Base-by-base conservation (phyloP, 2,329 filamentous ascomycete species). In the Colletotrichum sublineola region DNA sequence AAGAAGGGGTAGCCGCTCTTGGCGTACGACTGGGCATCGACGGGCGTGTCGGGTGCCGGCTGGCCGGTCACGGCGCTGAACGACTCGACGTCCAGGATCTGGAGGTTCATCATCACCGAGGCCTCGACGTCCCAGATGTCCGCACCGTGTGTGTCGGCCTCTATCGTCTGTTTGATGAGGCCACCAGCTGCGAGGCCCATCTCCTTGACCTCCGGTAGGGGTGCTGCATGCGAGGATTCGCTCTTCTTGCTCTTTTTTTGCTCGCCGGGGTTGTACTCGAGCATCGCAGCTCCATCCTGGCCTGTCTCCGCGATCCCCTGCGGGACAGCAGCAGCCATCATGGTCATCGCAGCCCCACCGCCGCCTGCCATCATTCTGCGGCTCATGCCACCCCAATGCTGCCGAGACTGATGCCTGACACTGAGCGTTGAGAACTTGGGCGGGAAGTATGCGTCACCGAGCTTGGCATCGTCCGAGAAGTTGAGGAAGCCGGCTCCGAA, bases 121-220 rank as follows among this genome's bases (percentile, higher is more conserved):
- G 74, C 75, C 1, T 75, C 71, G 0, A 63, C 46, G 57, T 84
- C 77, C 82, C 81, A 85, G 2, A 65, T 69, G 1, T 74, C 62
- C 48, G 75, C 72, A 1, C 55, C 50, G 8, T 78, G 31, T 2
- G 65, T 58, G 68, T 85, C 83, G 12, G 66, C 33, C 0, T 76
- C 20, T 63, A 85, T 83, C 11, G 75, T 75, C 73, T 86, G 83
- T 14, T 79, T 79, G 68, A 85, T 84, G 33, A 79, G 76, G 0
- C 84, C 84, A 5, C 83, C 83, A 11, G 81, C 79, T 3, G 81
- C 81, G 36, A 85, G 63, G 31, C 77, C 79, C 80, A 85, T 83
- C 36, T 75, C 63, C 58, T 77, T 73, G 8, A 67, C 44, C n/a
- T 74, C 31, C 12, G n/a, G 18, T 12, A 63, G 56, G n/a, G 44